Evolutionary conservation across 1,139 yeast genomes (phyloP), one percentile per base, ranked within the genome.

Genomic region (Arxiozyma bovina): DNA sequence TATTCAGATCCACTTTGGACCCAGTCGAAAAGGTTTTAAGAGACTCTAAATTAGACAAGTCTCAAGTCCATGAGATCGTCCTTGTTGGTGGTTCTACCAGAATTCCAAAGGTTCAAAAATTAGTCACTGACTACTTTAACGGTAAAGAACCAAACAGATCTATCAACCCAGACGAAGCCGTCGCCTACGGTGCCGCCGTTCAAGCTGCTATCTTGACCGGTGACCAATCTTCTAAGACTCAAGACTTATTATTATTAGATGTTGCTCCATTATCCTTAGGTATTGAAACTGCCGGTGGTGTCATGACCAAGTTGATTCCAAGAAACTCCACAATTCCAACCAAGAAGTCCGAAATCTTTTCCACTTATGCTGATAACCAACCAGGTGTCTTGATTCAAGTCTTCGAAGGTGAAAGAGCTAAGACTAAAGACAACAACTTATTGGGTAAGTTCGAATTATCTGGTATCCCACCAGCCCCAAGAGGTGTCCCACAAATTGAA

Each of bases 101-200:
- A 83, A 87, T 87, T 77, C 95, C 95, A 81, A 86, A 86, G 85
- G 85, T 87, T 67, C 95, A 87, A 78, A 86, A 85, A 77, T 79
- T 60, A 53, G 61, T 60, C 43, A 57, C 63, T 50, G 63, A 60
- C 45, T 60, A 52, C 84, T 87, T 87, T 75, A 87, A 86, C 75
- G 95, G 95, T 73, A 87, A 87, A 81, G 88, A 85, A 76, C 88
- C 87, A 74, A 87, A 86, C 81, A 86, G 85, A 82, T 83, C 86
- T 62, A 84, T 84, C 74, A 84, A 84, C 84, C 89, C 90, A 83
- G 95, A 90, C 77, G 96, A 89, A 80, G 96, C 96, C 72, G 96
- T 89, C 73, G 96, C 96, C 63, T 89, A 87, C 75, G 96, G 96
- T 81, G 96, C 96, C 59, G 96, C 96, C 64, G 96, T 89, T 62